Conservation (phyloP, 2,329 filamentous ascomycete species). For the Fusarium odoratissimum region DNA sequence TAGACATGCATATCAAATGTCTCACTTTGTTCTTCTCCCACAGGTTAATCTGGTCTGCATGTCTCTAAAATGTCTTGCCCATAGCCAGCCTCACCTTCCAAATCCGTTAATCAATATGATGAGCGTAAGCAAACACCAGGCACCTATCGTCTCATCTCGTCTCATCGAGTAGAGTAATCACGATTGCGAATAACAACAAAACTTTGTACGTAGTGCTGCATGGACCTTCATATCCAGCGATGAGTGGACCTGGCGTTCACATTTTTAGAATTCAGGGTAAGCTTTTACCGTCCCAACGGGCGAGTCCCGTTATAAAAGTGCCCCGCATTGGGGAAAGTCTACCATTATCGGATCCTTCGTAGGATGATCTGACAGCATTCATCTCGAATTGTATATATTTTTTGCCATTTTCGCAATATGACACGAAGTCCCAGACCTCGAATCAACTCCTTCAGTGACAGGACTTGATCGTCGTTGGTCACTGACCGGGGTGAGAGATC, state of each 20-base stretch:
- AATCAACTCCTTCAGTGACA: slow-evolving; percentile 25
- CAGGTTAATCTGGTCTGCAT: slow-evolving; percentile 48
- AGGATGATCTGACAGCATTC: slow-evolving; percentile 29
- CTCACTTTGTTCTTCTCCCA: slow-evolving; percentile 51
- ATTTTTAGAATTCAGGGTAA: slow-evolving; percentile 10
- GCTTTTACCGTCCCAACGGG: slow-evolving; percentile 8
- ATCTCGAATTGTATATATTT: slow-evolving; percentile 9
- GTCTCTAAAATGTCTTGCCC: slow-evolving; percentile 45
- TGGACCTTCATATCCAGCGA: slow-evolving; percentile 8
- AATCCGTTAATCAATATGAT: neutral
- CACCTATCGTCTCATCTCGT: neutral
- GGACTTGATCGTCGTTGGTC: slow-evolving; percentile 24
- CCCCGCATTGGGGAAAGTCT: slow-evolving; percentile 19
- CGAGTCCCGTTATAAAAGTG: slow-evolving; percentile 11
- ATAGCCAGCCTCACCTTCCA: slow-evolving; percentile 25
- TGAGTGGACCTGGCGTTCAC: slow-evolving; percentile 13
- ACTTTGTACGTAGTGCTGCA: neutral
- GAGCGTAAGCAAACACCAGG: slow-evolving; percentile 19
- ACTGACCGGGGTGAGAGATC: slow-evolving; percentile 18
- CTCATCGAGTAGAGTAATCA: neutral
- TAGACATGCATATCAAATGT: slow-evolving; percentile 52
- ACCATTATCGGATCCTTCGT: slow-evolving; percentile 14
- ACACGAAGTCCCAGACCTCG: slow-evolving; percentile 17
- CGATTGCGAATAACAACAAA: neutral
- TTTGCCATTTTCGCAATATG: slow-evolving; percentile 1